Percentiles rank a stretch among this genome's conserved stretches.
These are phyloP conservation scores for Anthracocystis walkeri DNA, from an alignment of 1,284 basidiomycete species.

Conservation along the genomic window DNA sequence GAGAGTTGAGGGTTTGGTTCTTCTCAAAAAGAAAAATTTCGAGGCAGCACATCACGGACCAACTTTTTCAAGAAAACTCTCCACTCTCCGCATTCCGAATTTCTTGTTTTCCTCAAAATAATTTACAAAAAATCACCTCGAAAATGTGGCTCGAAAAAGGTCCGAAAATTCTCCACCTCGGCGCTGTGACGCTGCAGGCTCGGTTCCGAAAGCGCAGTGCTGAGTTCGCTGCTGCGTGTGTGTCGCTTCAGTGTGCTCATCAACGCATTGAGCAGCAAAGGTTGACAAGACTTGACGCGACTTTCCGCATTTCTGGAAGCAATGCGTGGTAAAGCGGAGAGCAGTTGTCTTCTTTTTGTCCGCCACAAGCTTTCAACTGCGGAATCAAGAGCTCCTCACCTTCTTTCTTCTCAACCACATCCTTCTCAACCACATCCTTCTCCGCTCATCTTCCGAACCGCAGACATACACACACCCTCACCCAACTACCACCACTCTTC, in stretches of 20 bases:
- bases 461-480: background rate
- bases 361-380: slow-evolving; percentile 14
- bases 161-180: background rate
- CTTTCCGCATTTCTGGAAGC: background rate
- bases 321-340: too few relatives aligned
- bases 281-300: slow-evolving; percentile 3
- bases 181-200: slow-evolving; percentile 1
- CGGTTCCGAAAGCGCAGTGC: slow-evolving; percentile 11
- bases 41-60: slow-evolving; percentile 27
- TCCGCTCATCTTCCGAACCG: background rate
- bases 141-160: slow-evolving; percentile 1
- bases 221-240: slow-evolving; percentile 9
- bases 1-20: background rate
- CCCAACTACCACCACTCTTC: slow-evolving; percentile 1
- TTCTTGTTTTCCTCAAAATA: background rate
- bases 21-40: slow-evolving; percentile 27
- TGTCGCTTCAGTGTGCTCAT: background rate
- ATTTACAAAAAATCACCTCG: background rate
- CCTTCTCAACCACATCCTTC: slow-evolving; percentile 14
- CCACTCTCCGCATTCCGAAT: background rate
- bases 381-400: background rate
- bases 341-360: background rate
- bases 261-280: background rate
- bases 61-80: background rate
- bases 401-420: slow-evolving; percentile 6